Base-by-base conservation (phyloP, 2,329 filamentous ascomycete species). In the Zasmidium angulare region DNA sequence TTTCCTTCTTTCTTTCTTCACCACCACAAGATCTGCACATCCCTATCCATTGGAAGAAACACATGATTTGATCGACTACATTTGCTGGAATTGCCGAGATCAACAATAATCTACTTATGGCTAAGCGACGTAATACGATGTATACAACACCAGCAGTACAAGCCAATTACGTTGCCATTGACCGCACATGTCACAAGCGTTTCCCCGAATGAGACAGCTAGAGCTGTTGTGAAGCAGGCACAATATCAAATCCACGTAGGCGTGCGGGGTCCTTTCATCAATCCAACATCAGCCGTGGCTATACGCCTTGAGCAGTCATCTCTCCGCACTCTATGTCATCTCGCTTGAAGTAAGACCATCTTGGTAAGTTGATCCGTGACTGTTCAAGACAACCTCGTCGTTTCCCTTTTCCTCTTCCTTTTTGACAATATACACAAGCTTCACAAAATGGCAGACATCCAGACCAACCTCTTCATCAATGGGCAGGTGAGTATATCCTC, bases 391-490 rank as follows among this genome's bases (percentile, higher is more conserved):
- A 43, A 43, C 7, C 4, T 7, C 14, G 6, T 43, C 36, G 9
- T 43, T 7, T 3, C 36, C n/a, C 11, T 17, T 43, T 19, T 43
- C 36, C 36, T n/a, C n/a, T 9, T 43, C n/a, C 36, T 43, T 43
- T 9, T 43, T 19, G 36, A 29, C 4, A 29, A 6, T 11, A 29
- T 29, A 29, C 26, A 4, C 14, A 10, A 49, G 20, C 21, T 23
- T 20, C n/a, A 23, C 49, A 50, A 29, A 3, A 50, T 43, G 36
- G 14, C 36, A 43, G 51, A 54, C n/a, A 54, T 54, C 31, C 72
- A 74, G 20, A 73, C 73, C 56, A 68, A 76, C 43, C 67, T 76
- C 36, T 77, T 76, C 65, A 76, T 77, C 68, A 66, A 68, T 46
- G 65, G 65, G 43, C 31, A 61, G 40, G 57, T 60, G 46, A 57